Evolutionary conservation across 2,329 filamentous ascomycete genomes (phyloP).

Genomic region (Dendryphion nanum): DNA sequence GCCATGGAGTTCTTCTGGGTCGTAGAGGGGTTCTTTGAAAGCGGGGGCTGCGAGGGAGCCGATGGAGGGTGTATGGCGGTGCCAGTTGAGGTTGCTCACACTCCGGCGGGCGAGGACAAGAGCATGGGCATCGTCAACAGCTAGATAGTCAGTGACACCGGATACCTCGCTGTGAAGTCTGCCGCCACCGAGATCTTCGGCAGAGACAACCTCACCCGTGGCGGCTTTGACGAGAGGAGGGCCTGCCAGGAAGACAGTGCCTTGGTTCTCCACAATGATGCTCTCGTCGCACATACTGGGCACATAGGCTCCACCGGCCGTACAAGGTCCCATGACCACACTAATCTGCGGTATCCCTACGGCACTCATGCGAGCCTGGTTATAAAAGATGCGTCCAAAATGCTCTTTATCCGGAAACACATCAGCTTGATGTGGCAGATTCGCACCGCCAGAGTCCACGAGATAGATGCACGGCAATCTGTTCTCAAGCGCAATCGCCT

Average conservation of each 20-base stretch:
- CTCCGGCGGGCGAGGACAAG: slow-evolving; percentile 80
- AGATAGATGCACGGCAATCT: slow-evolving; percentile 83
- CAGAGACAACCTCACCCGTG: slow-evolving; percentile 86
- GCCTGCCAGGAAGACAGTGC: slow-evolving; percentile 95
- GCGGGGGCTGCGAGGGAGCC: slow-evolving; percentile 35
- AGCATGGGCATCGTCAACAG: slow-evolving; percentile 90
- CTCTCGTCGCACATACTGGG: slow-evolving; percentile 97
- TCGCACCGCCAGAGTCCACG: slow-evolving; percentile 92
- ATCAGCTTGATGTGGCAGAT: slow-evolving; percentile 90
- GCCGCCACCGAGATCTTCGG: slow-evolving; percentile 88
- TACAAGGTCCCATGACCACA: slow-evolving; percentile 97
- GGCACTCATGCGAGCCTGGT: slow-evolving; percentile 91
- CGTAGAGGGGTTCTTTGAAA: slow-evolving; percentile 76
- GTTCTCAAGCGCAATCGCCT: slow-evolving; percentile 88
- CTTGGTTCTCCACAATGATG: slow-evolving; percentile 93
- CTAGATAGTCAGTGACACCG: slow-evolving; percentile 92
- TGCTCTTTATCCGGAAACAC: slow-evolving; percentile 95
- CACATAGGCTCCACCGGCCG: slow-evolving; percentile 91
- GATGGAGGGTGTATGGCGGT: slow-evolving; percentile 44
- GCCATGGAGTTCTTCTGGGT: slow-evolving; percentile 75
- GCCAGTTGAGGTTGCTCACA: slow-evolving; percentile 88
- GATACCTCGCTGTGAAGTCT: slow-evolving; percentile 86
- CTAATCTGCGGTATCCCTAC: slow-evolving; percentile 88
- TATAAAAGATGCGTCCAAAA: slow-evolving; percentile 97
- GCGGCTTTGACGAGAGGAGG: slow-evolving; percentile 94